phyloP scores from a whole-genome alignment of 345 rosid species.

The Psidium guajava region DNA sequence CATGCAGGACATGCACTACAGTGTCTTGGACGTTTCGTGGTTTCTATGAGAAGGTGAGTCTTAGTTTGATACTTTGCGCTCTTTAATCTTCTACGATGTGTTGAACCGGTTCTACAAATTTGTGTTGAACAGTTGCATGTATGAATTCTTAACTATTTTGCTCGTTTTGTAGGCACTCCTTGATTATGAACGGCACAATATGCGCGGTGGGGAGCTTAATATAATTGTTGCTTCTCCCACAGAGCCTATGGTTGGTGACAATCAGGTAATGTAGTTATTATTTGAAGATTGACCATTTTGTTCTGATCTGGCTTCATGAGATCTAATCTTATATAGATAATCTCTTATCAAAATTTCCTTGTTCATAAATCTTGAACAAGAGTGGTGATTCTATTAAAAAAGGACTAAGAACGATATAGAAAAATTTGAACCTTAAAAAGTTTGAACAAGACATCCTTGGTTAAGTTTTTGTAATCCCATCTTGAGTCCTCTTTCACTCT shows the following conservation, averaged over 20 bases:
- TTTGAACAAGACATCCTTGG: neutral
- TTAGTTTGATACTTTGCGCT: neutral
- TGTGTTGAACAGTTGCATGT: neutral
- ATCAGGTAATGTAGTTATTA: constrained; percentile 32
- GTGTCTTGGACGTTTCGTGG: constrained; percentile 75
- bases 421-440: neutral
- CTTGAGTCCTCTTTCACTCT: neutral
- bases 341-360: no score
- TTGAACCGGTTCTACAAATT: neutral
- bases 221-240: constrained; percentile 33
- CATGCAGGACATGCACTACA: constrained; percentile 62
- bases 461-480: neutral
- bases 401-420: neutral
- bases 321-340: no score
- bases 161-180: constrained; percentile 56
- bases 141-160: neutral
- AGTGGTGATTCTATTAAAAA: neutral
- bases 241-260: constrained; percentile 43
- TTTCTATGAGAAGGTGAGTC: constrained; percentile 64
- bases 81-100: neutral
- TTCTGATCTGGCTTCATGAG: neutral
- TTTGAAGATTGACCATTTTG: neutral
- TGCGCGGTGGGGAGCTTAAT: constrained; percentile 43
- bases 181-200: constrained; percentile 81
- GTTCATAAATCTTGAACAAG: neutral